These are phyloP conservation scores for Turritis glabra DNA, from an alignment of 345 rosid species.

Conservation along the genomic window DNA sequence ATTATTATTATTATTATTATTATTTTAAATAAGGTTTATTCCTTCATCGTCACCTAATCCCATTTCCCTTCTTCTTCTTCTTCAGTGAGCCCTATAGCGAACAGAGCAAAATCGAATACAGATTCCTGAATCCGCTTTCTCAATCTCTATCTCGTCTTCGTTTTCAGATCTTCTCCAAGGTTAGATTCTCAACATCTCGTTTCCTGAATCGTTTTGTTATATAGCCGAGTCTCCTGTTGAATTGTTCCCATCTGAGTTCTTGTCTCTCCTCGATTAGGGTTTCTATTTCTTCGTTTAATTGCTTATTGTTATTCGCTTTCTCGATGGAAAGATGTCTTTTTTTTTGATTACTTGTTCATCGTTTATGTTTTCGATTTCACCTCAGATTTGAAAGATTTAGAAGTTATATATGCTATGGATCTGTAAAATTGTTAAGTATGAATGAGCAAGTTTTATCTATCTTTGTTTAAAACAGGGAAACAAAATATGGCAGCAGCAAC, in stretches of 20 bases:
- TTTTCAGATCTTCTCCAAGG: conserved; percentile 9
- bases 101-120: background rate
- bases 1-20: background rate
- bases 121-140: background rate
- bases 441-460: background rate
- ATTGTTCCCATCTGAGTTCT: background rate
- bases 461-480: conserved; percentile 6
- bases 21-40: no score
- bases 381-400: background rate
- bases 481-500: conserved; percentile 74
- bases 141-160: background rate
- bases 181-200: background rate
- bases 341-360: no score
- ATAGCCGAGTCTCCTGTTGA: background rate
- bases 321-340: no score
- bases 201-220: no score
- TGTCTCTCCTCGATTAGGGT: conserved; percentile 2
- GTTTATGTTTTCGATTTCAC: background rate
- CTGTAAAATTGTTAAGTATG: background rate
- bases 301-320: no score
- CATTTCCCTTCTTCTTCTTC: conserved; percentile 1
- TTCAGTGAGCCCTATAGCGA: background rate
- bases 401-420: background rate
- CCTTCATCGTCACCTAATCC: conserved; percentile 21
- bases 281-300: background rate